phyloP scores from a whole-genome alignment of 176 grass and related monocot genomes.

The Triticum timopheevii region DNA sequence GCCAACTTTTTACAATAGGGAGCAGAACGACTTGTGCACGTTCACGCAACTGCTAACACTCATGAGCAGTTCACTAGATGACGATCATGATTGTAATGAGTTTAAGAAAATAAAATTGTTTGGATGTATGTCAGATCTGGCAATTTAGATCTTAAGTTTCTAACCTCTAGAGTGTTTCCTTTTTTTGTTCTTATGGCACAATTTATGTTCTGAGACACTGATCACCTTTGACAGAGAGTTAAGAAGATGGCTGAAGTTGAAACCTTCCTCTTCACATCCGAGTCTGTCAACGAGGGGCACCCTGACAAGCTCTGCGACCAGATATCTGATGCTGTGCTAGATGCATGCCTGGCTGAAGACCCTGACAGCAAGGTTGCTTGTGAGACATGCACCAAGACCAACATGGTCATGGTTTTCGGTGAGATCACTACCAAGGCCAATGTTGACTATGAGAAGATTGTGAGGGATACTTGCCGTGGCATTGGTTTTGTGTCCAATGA shows the following conservation, averaged over 20 bases:
- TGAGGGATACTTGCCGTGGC: constrained; percentile 16
- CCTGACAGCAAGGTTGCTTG: constrained; percentile 26
- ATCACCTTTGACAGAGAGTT: not conserved
- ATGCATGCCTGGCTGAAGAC: constrained; percentile 19
- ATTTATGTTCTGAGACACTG: not conserved
- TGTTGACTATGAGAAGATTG: constrained; percentile 24
- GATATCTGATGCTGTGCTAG: constrained; percentile 16
- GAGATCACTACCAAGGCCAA: constrained; percentile 21
- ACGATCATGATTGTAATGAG: not conserved
- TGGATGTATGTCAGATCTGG: not conserved
- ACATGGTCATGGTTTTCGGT: constrained; percentile 22
- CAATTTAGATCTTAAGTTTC: not conserved
- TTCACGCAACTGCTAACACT: not conserved
- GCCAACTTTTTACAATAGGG: not conserved
- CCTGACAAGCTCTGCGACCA: constrained; percentile 20
- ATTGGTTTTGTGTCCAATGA: constrained; percentile 20
- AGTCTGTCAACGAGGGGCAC: constrained; percentile 13
- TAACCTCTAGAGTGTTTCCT: not conserved
- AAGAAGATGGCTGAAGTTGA: constrained; percentile 16
- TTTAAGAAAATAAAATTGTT: not conserved
- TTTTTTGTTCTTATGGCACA: not conserved
- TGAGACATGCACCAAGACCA: constrained; percentile 18
- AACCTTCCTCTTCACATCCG: constrained; percentile 7
- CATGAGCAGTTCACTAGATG: not conserved
- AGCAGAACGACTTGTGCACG: not conserved